Conservation (phyloP, 768 basidiomycete genomes). For the Baorangia bicolor region DNA sequence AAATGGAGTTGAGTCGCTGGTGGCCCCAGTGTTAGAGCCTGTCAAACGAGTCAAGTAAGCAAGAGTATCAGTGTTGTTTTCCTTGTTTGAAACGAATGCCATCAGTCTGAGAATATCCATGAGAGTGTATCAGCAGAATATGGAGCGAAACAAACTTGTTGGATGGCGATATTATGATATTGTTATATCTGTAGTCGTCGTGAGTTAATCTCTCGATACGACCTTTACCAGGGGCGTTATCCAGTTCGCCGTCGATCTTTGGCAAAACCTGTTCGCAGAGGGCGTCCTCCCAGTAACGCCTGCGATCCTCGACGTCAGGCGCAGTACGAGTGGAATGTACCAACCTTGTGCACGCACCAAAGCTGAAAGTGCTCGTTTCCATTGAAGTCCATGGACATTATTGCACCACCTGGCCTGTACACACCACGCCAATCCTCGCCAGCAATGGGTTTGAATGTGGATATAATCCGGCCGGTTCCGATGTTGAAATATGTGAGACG, state of each 20-base stretch:
- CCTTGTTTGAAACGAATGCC: conserved; percentile 42
- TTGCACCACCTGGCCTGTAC: conserved; percentile 35
- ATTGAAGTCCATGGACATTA: conserved; percentile 41
- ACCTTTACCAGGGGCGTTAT: conserved; percentile 39
- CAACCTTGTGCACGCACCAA: conserved; percentile 27
- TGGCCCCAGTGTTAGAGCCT: conserved; percentile 34
- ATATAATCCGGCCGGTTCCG: conserved; percentile 38
- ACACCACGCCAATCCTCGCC: conserved; percentile 44
- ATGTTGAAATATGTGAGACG: conserved; percentile 42
- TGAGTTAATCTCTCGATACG: conserved; percentile 44
- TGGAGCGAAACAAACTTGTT: conserved; percentile 30
- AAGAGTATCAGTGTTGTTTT: conserved; percentile 38
- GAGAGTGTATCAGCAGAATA: not conserved
- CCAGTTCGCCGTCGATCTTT: conserved; percentile 37
- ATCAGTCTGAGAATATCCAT: conserved; percentile 30
- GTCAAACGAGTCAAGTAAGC: conserved; percentile 35
- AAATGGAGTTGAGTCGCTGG: conserved; percentile 28
- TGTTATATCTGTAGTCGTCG: conserved; percentile 35
- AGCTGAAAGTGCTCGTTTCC: conserved; percentile 43
- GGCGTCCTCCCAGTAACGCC: conserved; percentile 45
- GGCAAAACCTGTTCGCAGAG: conserved; percentile 28
- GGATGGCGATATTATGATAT: conserved; percentile 33
- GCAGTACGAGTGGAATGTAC: not conserved
- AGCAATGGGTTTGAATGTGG: conserved; percentile 29
- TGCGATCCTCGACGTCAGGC: conserved; percentile 5